phyloP scores from a whole-genome alignment of 805 yeast genomes.

The Zygotorulaspora chibaensis region DNA sequence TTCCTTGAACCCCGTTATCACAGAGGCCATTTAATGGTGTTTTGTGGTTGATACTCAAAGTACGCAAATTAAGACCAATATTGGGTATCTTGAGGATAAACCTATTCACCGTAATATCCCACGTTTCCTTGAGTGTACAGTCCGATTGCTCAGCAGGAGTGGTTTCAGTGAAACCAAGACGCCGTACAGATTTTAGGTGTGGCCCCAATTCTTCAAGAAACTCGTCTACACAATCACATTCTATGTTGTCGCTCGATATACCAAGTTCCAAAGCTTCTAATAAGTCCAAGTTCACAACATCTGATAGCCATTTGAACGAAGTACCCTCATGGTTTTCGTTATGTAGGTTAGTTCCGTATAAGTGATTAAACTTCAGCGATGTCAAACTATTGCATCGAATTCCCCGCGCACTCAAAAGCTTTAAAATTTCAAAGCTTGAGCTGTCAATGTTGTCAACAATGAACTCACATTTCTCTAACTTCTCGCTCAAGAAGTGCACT shows the following conservation, averaged over 20 bases:
- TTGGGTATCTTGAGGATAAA: slow-evolving; percentile 39
- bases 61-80: slow-evolving; percentile 32
- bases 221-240: slow-evolving; percentile 44
- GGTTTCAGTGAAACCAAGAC: slow-evolving; percentile 34
- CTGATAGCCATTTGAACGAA: slow-evolving; percentile 29
- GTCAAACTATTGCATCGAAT: slow-evolving; percentile 24
- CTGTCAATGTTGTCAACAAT: slow-evolving; percentile 35
- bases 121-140: slow-evolving; percentile 49
- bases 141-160: slow-evolving; percentile 35
- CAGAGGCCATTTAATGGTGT: slow-evolving; percentile 56
- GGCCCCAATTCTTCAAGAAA: slow-evolving; percentile 41
- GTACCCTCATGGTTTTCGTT: slow-evolving; percentile 35
- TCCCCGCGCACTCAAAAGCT: slow-evolving; percentile 16
- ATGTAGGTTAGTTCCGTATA: slow-evolving; percentile 44
- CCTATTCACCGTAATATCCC: slow-evolving; percentile 48
- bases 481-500: slow-evolving; percentile 4
- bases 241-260: slow-evolving; percentile 49
- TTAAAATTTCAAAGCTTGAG: slow-evolving; percentile 37
- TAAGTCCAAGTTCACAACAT: slow-evolving; percentile 28
- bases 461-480: slow-evolving; percentile 25
- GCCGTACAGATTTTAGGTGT: slow-evolving; percentile 21
- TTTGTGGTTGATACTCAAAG: slow-evolving; percentile 51
- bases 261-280: slow-evolving; percentile 46
- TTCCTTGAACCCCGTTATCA: slow-evolving; percentile 69
- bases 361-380: slow-evolving; percentile 40